Conservation (phyloP, 2,329 filamentous ascomycete genomes). For the Trichophyton benhamiae region DNA sequence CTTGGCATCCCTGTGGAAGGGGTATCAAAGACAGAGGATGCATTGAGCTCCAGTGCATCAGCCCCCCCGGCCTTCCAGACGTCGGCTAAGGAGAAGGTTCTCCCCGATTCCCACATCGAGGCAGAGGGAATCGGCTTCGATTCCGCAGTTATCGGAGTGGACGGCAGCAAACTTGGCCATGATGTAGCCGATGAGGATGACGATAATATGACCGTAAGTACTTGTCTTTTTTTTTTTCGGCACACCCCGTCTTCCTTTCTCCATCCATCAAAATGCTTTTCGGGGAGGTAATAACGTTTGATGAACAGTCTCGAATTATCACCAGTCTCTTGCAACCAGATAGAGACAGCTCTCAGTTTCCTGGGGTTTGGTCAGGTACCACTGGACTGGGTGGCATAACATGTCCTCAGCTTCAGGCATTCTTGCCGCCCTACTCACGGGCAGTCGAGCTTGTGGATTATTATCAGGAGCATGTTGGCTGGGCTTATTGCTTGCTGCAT, state of each 20-base stretch:
- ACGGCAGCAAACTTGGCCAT: background rate
- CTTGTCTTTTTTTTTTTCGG: background rate
- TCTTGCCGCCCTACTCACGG: slow-evolving; percentile 22
- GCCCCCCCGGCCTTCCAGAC: background rate
- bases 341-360: background rate
- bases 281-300: background rate
- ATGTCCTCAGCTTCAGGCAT: slow-evolving; percentile 15
- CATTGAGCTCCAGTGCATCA: background rate
- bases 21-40: slow-evolving; percentile 2
- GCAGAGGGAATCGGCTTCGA: background rate
- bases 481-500: slow-evolving; percentile 27
- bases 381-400: background rate
- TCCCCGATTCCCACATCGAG: background rate
- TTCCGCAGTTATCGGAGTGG: background rate
- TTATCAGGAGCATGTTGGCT: slow-evolving; percentile 25
- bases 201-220: background rate
- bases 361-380: background rate
- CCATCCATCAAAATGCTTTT: too few relatives aligned
- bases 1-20: slow-evolving; percentile 2
- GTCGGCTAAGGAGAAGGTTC: background rate
- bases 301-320: background rate
- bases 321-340: background rate
- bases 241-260: background rate
- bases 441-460: slow-evolving; percentile 22
- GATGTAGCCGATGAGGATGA: background rate